These are phyloP conservation scores for Aspergillus nidulans DNA, from an alignment of 495 filamentous ascomycete species.

Conservation along the genomic window DNA sequence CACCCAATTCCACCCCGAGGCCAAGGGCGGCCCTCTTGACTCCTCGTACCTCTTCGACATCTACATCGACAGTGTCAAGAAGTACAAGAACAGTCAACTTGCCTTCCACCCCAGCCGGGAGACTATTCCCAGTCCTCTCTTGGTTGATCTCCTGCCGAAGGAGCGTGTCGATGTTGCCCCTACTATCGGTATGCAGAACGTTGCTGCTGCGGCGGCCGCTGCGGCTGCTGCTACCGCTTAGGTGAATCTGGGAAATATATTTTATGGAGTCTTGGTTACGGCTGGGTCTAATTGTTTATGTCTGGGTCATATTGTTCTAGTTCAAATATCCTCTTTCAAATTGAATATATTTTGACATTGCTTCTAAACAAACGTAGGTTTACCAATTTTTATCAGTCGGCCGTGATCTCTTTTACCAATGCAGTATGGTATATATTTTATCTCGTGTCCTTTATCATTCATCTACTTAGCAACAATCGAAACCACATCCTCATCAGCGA, in stretches of 20 bases:
- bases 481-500: conserved; percentile 95
- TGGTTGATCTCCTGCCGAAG: conserved; percentile 87
- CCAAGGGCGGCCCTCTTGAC: conserved; percentile 92
- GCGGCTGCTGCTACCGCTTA: conserved; percentile 18
- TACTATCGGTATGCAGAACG: conserved; percentile 52
- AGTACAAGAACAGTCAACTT: conserved; percentile 78
- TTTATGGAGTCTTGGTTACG: conserved; percentile 13
- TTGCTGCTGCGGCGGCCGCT: conserved; percentile 36
- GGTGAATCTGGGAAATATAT: conserved; percentile 7
- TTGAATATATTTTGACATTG: conserved; percentile 3
- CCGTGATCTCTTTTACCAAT: neutral
- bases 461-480: conserved; percentile 66
- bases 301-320: conserved; percentile 5
- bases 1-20: conserved; percentile 97
- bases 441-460: neutral
- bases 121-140: conserved; percentile 75
- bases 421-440: neutral
- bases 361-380: neutral
- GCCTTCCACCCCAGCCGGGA: conserved; percentile 62
- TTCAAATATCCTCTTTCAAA: conserved; percentile 1
- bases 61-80: conserved; percentile 83
- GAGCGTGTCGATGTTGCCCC: conserved; percentile 90
- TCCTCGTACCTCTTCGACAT: conserved; percentile 92
- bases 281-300: conserved; percentile 1
- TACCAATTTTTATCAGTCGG: neutral